Base-by-base conservation (phyloP, 768 basidiomycete species). In the Trametes gibbosa region DNA sequence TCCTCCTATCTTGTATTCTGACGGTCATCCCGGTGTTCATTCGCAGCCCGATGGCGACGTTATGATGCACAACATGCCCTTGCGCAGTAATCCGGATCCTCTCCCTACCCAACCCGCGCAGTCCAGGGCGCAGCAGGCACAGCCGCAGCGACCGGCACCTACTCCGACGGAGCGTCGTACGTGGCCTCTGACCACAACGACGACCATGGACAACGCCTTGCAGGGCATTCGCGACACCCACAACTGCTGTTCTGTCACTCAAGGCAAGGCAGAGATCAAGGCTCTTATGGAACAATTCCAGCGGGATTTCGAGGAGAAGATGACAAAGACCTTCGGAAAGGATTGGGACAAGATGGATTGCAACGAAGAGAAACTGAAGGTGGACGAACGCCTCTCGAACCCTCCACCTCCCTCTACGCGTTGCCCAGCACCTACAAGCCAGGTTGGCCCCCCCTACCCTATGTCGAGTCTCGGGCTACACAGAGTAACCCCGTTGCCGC, bases 241-340 rank as follows among this genome's bases (percentile, higher is more conserved):
- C 5, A 37, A 39, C 14, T 65, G 66, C 49, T 67, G 66, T 45
- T 63, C 64, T 5, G 42, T 67, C 5, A 32, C 50, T 2, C 50
- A 59, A 34, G 56, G 47, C 34, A 68, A 68, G 48, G 60, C 53
- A 0, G 67, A 68, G 24, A 55, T 68, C 39, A 53, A 64, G 43
- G 52, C 32, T 24, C 56, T 65, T 13, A 55, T 63, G 47, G 55
- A 56, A 3, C 48, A 56, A 21, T 66, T 68, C 62, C 57, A 60
- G 32, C 45, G 29, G 14, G 62, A 68, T 29, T 58, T 66, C 45
- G 65, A 66, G 34, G 19, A 52, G 17, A 62, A 53, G 19, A 64
- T 67, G 62, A 50, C 40, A 16, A 56, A 51, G 51, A 45, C 64
- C 1, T 69, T 69, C 45, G 67, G 65, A 25, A 40, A 58, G 23